Percentiles rank a stretch among this genome's conserved stretches.
phyloP scores from a whole-genome alignment of 2,329 filamentous ascomycete species.

The Cyanodermella asteris region DNA sequence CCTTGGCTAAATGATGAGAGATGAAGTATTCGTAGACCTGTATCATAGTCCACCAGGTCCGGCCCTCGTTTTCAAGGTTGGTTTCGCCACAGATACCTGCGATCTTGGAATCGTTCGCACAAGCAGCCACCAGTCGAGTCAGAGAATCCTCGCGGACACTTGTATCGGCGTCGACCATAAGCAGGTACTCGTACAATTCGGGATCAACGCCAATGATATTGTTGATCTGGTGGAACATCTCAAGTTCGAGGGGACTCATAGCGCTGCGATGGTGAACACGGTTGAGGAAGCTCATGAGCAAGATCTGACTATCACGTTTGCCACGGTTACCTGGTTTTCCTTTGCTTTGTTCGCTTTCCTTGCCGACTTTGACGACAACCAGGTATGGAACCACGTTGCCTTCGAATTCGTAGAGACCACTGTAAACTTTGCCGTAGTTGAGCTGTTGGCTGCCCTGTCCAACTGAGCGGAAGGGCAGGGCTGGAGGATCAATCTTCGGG shows the following conservation, averaged over 20 bases:
- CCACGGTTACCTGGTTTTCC: slow-evolving; percentile 92
- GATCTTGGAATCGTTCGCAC: slow-evolving; percentile 85
- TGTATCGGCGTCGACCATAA: slow-evolving; percentile 97
- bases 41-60: slow-evolving; percentile 98
- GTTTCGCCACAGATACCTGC: slow-evolving; percentile 96
- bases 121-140: slow-evolving; percentile 78
- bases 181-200: slow-evolving; percentile 85
- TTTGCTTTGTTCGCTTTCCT: slow-evolving; percentile 79
- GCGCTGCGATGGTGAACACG: slow-evolving; percentile 82
- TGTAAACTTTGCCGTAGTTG: slow-evolving; percentile 97
- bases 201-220: slow-evolving; percentile 97
- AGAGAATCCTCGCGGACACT: slow-evolving; percentile 79
- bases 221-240: slow-evolving; percentile 98
- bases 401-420: slow-evolving; percentile 89
- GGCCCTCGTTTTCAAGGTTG: slow-evolving; percentile 82
- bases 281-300: slow-evolving; percentile 94
- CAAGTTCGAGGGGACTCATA: slow-evolving; percentile 89
- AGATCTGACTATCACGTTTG: slow-evolving; percentile 92
- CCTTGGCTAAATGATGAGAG: slow-evolving; percentile 88
- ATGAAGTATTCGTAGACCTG: slow-evolving; percentile 99
- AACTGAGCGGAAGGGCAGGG: slow-evolving; percentile 82
- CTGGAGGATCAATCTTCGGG: slow-evolving; percentile 85
- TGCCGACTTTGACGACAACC: slow-evolving; percentile 90
- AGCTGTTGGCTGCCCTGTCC: slow-evolving; percentile 76
- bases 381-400: slow-evolving; percentile 94